Evolutionary conservation across 2,329 filamentous ascomycete genomes (phyloP).

Genomic region (Phaeosphaeriaceae sp.): DNA sequence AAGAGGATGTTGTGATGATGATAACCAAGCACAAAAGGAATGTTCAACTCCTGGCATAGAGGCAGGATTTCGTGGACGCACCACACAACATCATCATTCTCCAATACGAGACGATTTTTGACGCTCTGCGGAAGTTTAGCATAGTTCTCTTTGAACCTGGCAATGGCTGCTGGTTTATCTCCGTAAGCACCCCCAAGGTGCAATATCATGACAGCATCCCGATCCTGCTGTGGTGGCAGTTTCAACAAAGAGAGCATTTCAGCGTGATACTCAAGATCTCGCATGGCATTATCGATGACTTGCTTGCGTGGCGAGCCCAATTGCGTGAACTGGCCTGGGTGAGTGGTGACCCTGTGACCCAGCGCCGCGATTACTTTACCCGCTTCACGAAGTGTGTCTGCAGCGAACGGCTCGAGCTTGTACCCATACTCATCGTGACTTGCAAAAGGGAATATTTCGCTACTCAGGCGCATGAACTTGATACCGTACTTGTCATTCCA

Average conservation of each 20-base stretch:
- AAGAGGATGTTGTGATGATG: constrained; percentile 97
- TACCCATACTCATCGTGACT: constrained; percentile 89
- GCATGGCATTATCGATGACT: constrained; percentile 77
- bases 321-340: constrained; percentile 90
- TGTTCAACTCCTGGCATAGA: constrained; percentile 90
- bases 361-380: constrained; percentile 78
- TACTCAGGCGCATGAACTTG: constrained; percentile 88
- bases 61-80: constrained; percentile 90
- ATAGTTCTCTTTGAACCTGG: constrained; percentile 81
- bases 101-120: constrained; percentile 82
- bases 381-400: constrained; percentile 75
- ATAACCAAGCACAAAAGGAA: constrained; percentile 89
- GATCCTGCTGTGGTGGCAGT: constrained; percentile 77
- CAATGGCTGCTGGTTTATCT: constrained; percentile 79
- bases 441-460: constrained; percentile 97
- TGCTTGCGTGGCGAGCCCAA: constrained; percentile 80
- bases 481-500: constrained; percentile 96
- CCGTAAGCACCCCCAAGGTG: constrained; percentile 93
- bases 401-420: constrained; percentile 80
- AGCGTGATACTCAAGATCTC: constrained; percentile 86
- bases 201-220: constrained; percentile 90
- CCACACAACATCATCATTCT: constrained; percentile 95
- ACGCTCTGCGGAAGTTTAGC: constrained; percentile 68
- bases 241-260: constrained; percentile 81
- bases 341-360: constrained; percentile 85